Percentiles rank a stretch among this genome's conserved stretches.
These are phyloP conservation scores for Talaromyces nanjingensis DNA, from an alignment of 495 filamentous ascomycete species.

Conservation along the genomic window DNA sequence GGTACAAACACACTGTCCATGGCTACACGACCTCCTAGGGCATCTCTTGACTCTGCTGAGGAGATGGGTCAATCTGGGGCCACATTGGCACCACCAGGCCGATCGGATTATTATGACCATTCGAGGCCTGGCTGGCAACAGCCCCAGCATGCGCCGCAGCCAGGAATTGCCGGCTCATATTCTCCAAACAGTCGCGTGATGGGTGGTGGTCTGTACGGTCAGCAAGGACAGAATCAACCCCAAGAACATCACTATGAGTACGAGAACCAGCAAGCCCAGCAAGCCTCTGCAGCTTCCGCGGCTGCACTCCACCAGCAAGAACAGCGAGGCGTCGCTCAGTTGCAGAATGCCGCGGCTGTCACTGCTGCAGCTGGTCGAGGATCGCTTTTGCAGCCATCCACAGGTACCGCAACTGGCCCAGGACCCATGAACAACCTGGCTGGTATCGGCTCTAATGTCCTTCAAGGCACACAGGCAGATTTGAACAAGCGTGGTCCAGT, in stretches of 20 bases:
- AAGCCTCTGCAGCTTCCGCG: conserved; percentile 39
- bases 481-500: conserved; percentile 88
- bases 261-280: conserved; percentile 39
- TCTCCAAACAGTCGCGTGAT: conserved; percentile 39
- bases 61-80: conserved; percentile 25
- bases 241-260: conserved; percentile 41
- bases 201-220: conserved; percentile 31
- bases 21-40: conserved; percentile 38
- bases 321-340: conserved; percentile 71
- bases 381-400: conserved; percentile 34
- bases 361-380: conserved; percentile 39
- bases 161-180: conserved; percentile 30
- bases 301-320: conserved; percentile 66
- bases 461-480: conserved; percentile 49
- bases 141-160: conserved; percentile 34
- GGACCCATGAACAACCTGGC: conserved; percentile 40
- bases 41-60: conserved; percentile 37
- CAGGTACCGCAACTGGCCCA: conserved; percentile 36
- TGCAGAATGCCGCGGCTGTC: conserved; percentile 65
- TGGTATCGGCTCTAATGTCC: conserved; percentile 37
- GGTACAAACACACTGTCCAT: conserved; percentile 62
- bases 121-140: conserved; percentile 42
- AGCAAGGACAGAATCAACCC: conserved; percentile 30
- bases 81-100: conserved; percentile 27
- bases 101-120: conserved; percentile 41